These are phyloP conservation scores for Aspergillus homomorphus DNA, from an alignment of 495 filamentous ascomycete genomes.

Conservation along the genomic window DNA sequence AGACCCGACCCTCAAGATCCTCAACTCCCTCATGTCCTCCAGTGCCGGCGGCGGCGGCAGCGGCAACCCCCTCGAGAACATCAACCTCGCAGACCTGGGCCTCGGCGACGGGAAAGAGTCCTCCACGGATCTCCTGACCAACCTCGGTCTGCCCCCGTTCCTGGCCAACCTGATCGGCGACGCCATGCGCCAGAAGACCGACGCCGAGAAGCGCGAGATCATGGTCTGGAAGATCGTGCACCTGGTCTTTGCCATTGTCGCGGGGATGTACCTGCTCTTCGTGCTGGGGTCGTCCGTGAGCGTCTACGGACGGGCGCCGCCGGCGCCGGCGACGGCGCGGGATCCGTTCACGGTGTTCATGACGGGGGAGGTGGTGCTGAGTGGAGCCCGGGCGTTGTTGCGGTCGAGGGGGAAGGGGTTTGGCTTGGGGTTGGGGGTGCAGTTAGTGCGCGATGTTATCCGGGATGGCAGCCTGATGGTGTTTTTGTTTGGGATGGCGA, in stretches of 20 bases:
- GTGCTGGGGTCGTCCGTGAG: conserved; percentile 36
- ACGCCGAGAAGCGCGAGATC: conserved; percentile 42
- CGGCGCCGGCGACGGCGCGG: conserved; percentile 62
- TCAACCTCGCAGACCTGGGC: conserved; percentile 25
- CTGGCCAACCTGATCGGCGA: conserved; percentile 39
- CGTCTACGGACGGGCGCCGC: conserved; percentile 47
- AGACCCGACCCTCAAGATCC: conserved; percentile 61
- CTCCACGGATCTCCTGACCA: conserved; percentile 32
- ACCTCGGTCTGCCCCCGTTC: conserved; percentile 44
- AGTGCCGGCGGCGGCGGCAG: conserved; percentile 27
- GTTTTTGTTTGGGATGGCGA: conserved; percentile 71
- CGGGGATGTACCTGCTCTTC: conserved; percentile 66
- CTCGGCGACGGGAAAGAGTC: conserved; percentile 28
- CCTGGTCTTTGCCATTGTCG: conserved; percentile 63
- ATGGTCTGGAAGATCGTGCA: conserved; percentile 76
- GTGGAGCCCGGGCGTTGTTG: conserved; percentile 59
- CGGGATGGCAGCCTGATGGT: conserved; percentile 72
- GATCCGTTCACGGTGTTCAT: conserved; percentile 76
- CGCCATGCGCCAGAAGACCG: conserved; percentile 28
- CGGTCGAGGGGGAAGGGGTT: conserved; percentile 43
- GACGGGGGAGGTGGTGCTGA: conserved; percentile 72
- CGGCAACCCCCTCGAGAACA: conserved; percentile 19
- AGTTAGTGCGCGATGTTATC: conserved; percentile 54
- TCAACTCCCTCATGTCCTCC: conserved; percentile 57
- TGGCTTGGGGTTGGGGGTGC: conserved; percentile 56